Base-by-base conservation (phyloP, 805 yeast species). In the Metschnikowia continentalis region DNA sequence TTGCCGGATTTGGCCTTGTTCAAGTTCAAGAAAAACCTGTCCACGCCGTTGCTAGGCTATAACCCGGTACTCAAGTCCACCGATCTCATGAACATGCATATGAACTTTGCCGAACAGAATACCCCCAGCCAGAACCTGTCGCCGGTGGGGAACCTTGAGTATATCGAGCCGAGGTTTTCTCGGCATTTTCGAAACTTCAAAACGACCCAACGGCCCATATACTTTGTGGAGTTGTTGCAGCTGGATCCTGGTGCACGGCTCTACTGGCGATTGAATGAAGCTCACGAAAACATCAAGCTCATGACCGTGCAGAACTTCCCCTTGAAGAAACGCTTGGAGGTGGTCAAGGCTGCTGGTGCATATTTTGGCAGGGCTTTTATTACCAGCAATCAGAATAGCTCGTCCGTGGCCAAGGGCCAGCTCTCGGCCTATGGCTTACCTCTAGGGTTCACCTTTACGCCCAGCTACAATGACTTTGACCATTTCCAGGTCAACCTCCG, bases 171-270 rank as follows among this genome's bases (percentile, higher is more conserved):
- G 5, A 36, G 51, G 2, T 50, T 35, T 32, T 37, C 32, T 13
- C 37, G 22, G 4, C 42, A 35, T 8, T 50, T 47, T 33, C 42
- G 45, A 6, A 46, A 50, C 33, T 49, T 54, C 46, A 50, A 45
- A 38, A 37, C 49, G 13, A 30, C 53, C 26, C 50, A 48, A 42
- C 32, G 56, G n/a, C 57, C 55, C 10, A 40, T 58, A 2, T 57
- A 53, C 6, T 38, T 58, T 13, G 41, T 56, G 14, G 56, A 49
- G 26, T 42, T 59, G 42, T 56, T 61, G 43, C 57, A 60, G 44
- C 58, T 57, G 44, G 65, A 63, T 20, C 58, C 59, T 3, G 62
- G 63, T 4, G 48, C 54, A 8, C 40, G 47, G 20, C 35, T 56
- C 6, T 56, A 56, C 39, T 61, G 64, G 60, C 46, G 49, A 6